Conservation (phyloP, 768 basidiomycete species). For the Cystoderma amianthinum region DNA sequence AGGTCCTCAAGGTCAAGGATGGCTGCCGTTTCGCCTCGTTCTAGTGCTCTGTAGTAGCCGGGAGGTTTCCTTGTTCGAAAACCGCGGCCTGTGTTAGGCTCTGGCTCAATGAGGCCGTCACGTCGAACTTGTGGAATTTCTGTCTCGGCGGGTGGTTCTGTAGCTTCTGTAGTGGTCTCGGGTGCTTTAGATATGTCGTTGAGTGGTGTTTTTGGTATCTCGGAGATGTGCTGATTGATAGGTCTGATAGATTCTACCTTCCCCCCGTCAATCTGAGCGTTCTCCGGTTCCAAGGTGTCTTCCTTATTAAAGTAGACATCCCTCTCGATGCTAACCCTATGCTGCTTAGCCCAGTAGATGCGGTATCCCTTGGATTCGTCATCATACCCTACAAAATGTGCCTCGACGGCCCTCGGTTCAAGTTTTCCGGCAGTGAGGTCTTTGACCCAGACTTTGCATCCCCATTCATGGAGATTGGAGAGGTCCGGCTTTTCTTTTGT, state of each 20-base stretch:
- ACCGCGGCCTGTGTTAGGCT: background rate
- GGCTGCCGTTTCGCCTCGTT: background rate
- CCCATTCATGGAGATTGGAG: conserved; percentile 18
- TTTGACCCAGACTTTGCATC: conserved; percentile 19
- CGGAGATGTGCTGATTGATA: background rate
- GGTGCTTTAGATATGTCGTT: background rate
- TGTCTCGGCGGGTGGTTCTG: background rate
- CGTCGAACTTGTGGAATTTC: background rate
- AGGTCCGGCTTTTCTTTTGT: conserved; percentile 22
- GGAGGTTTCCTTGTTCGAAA: background rate
- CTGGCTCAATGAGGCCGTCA: background rate
- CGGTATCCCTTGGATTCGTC: conserved; percentile 18
- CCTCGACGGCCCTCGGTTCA: conserved; percentile 10
- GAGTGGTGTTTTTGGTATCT: background rate
- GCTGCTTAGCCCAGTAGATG: conserved; percentile 24
- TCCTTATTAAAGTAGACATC: conserved; percentile 14
- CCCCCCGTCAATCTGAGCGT: background rate
- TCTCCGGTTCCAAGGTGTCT: too few species aligned
- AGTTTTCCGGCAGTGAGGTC: conserved; percentile 16
- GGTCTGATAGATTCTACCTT: background rate
- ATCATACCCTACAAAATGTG: conserved; percentile 23
- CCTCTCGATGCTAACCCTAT: conserved; percentile 15
- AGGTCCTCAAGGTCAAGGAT: background rate
- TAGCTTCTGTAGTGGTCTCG: background rate
- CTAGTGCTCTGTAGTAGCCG: background rate